Evolutionary conservation across 192 early-diverging fungal species (phyloP).

Genomic region (Obelidium mucronatum): DNA sequence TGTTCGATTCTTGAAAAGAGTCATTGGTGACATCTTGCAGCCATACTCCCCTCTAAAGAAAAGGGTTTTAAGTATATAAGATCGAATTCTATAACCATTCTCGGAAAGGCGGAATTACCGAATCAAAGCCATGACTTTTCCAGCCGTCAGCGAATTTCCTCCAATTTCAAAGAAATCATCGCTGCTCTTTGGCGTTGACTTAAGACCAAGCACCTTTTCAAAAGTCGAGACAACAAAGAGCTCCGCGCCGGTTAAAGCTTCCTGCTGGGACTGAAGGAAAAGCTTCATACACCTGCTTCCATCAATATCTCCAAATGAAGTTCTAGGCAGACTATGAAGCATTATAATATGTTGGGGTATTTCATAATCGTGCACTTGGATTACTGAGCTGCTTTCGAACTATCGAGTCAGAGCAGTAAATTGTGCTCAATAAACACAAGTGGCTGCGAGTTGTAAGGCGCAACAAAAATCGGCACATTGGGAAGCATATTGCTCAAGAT

Average conservation of each 20-base stretch:
- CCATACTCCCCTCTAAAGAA: no score
- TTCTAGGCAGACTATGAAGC: background rate
- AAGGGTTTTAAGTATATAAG: no score
- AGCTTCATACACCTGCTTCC: background rate
- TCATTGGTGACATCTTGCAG: no score
- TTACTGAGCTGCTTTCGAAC: no score
- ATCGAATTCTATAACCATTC: no score
- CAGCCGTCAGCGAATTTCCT: constrained; percentile 44
- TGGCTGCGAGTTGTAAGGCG: no score
- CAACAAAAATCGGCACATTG: background rate
- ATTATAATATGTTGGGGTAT: no score
- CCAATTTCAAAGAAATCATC: constrained; percentile 57
- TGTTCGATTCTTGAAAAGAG: no score
- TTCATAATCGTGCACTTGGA: no score
- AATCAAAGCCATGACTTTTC: constrained; percentile 17
- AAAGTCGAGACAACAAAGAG: constrained; percentile 35
- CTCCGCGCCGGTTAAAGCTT: constrained; percentile 2
- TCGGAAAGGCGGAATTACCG: no score
- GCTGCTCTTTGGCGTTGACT: constrained; percentile 6
- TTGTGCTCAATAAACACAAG: no score
- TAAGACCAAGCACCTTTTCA: constrained; percentile 41
- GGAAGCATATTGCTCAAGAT: background rate
- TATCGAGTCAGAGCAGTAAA: no score
- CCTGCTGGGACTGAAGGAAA: background rate
- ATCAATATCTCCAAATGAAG: background rate